Base-by-base conservation (phyloP, 164 flowering plant genomes). In the Litsea cubeba region DNA sequence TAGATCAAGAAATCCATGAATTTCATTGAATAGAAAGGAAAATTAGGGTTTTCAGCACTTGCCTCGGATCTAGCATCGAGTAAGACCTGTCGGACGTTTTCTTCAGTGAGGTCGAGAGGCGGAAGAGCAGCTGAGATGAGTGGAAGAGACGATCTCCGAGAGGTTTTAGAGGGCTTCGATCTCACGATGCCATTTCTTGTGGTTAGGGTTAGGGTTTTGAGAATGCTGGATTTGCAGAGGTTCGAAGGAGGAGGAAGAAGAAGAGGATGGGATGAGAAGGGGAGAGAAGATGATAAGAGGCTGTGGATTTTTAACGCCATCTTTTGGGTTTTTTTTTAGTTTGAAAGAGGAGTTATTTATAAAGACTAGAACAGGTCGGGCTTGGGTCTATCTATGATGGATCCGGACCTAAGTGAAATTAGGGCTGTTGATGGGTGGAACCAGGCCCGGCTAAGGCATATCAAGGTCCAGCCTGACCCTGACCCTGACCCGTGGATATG, bases 41-140 rank as follows among this genome's bases (percentile, higher is more conserved):
- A 12, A 1, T 15, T 1, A 18, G 20, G 2, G 22, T 14, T 65
- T 40, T 2, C 8, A 23, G 15, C 5, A 58, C 66, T 67, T 71
- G 68, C 84, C 81, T 77, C 74, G 15, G 76, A 62, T 76, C 81
- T 76, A 51, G 81, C 84, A 74, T 82, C 84, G 20, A 24, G 62
- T 60, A 82, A 64, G 22, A 78, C 84, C 35, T 69, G 79, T 25
- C 65, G 74, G 25, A 82, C 77, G 60, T 82, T 82, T 30, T 80
- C 84, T 68, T 82, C 82, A 1, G 81, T 80, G 23, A 82, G 72
- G 60, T 82, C 82, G 32, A 82, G 78, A 68, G 82, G 81, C 7
- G 73, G 76, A 69, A 71, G 74, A 1, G 75, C 76, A 1, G 81
- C 84, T 5, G 77, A 76, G 49, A 74, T 57, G 14, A 12, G 22